Conservation (phyloP, 768 basidiomycete species). For the Lyophyllum semitale region DNA sequence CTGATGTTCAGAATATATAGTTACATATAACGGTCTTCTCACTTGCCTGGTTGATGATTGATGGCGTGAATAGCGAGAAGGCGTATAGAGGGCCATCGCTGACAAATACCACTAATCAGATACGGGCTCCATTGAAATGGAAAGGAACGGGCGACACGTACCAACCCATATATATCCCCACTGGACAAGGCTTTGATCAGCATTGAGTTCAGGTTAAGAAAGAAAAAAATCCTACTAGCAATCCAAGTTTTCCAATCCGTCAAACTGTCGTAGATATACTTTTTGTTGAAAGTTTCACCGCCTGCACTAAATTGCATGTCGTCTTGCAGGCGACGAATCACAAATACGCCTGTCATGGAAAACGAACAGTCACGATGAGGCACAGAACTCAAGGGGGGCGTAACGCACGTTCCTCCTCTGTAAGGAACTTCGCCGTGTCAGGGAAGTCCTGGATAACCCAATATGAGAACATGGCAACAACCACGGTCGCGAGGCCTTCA, state of each 20-base stretch:
- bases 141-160: constrained; percentile 29
- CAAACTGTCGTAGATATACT: constrained; percentile 62
- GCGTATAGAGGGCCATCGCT: constrained; percentile 60
- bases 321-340: constrained; percentile 63
- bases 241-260: constrained; percentile 76
- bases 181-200: constrained; percentile 31
- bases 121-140: not conserved
- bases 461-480: constrained; percentile 60
- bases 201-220: not conserved
- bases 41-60: constrained; percentile 59
- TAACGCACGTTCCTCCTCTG: constrained; percentile 56
- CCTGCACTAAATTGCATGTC: constrained; percentile 70
- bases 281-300: constrained; percentile 54
- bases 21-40: not conserved
- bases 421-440: constrained; percentile 71
- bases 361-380: not conserved
- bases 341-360: constrained; percentile 49
- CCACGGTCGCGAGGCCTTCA: constrained; percentile 69
- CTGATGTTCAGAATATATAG: not conserved
- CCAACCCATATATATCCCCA: constrained; percentile 76
- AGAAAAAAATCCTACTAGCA: constrained; percentile 46
- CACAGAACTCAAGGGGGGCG: not conserved
- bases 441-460: constrained; percentile 82
- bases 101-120: not conserved
- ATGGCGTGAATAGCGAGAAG: constrained; percentile 53